A percentile compares a stretch with the other conserved stretches of the same genome.
Conservation (phyloP, 2,329 filamentous ascomycete species). For the Penicillium corylophilum region DNA sequence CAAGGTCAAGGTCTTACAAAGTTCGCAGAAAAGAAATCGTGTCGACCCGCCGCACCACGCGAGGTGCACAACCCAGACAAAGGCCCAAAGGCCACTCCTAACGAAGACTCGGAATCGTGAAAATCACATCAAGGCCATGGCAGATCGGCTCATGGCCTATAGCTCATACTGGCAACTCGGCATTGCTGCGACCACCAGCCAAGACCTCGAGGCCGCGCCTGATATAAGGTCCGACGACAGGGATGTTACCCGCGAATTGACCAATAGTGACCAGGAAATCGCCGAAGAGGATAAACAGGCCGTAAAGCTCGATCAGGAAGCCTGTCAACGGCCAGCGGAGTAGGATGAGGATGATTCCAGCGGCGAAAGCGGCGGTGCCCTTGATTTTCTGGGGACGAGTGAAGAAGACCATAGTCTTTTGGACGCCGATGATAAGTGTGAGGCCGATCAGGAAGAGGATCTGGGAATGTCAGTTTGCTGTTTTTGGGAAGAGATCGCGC, state of each 20-base stretch:
- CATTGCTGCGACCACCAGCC: conserved; percentile 68
- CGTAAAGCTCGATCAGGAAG: conserved; percentile 87
- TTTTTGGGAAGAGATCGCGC: not conserved
- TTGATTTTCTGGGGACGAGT: conserved; percentile 88
- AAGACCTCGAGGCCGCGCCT: conserved; percentile 69
- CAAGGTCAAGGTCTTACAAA: not conserved
- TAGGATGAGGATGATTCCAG: conserved; percentile 80
- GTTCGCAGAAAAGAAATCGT: conserved; percentile 8
- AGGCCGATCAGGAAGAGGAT: conserved; percentile 97
- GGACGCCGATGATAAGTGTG: conserved; percentile 88
- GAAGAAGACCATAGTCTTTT: conserved; percentile 93
- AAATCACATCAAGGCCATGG: not conserved
- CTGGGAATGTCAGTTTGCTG: conserved; percentile 46
- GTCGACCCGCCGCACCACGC: conserved; percentile 1
- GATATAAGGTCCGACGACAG: conserved; percentile 83
- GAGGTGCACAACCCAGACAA: not conserved
- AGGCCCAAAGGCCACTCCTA: not conserved
- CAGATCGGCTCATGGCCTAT: not conserved
- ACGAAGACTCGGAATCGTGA: not conserved
- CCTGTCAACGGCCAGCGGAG: conserved; percentile 88
- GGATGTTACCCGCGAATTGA: conserved; percentile 79
- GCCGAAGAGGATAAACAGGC: conserved; percentile 88
- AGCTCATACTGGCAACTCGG: conserved; percentile 57
- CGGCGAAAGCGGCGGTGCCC: conserved; percentile 83
- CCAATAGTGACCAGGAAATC: conserved; percentile 94